These are phyloP conservation scores for Gamsiella multidivaricata DNA, from an alignment of 192 early-diverging fungal genomes.

Conservation along the genomic window DNA sequence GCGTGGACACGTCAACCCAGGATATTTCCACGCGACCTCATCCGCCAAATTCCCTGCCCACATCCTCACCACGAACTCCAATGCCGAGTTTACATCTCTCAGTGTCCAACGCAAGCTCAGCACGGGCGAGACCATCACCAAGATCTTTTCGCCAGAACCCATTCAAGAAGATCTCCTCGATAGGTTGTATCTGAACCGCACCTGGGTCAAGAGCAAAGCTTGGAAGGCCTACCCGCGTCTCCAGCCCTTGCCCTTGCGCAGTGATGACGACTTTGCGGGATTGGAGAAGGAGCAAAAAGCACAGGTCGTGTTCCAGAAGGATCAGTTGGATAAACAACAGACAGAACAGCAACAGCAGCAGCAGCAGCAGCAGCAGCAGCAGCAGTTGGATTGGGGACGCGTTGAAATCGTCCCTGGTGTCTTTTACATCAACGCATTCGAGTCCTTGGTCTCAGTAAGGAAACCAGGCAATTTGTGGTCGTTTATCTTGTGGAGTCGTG, in stretches of 20 bases:
- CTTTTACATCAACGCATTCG: conserved; percentile 70
- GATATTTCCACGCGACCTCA: conserved; percentile 56
- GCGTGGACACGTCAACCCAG: conserved; percentile 60
- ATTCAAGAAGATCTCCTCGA: conserved; percentile 58
- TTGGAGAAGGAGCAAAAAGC: not conserved
- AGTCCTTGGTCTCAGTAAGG: conserved; percentile 66
- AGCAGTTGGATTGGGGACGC: conserved; percentile 26
- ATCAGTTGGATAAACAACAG: not conserved
- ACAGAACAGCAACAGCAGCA: conserved; percentile 1
- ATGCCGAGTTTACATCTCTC: conserved; percentile 57
- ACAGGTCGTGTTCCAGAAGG: not conserved
- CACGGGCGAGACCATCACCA: conserved; percentile 63
- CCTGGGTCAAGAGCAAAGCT: conserved; percentile 61
- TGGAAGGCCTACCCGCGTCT: conserved; percentile 74
- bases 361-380: not conserved
- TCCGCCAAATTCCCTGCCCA: conserved; percentile 53
- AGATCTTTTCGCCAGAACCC: conserved; percentile 64
- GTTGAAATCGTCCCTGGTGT: conserved; percentile 56
- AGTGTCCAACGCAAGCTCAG: conserved; percentile 48
- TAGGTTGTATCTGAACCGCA: conserved; percentile 56
- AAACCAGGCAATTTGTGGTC: not conserved
- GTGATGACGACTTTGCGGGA: not conserved
- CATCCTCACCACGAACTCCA: conserved; percentile 63
- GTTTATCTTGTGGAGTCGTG: no score
- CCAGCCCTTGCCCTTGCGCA: conserved; percentile 25